A percentile compares a stretch with the other conserved stretches of the same genome.
phyloP scores from a whole-genome alignment of 2,329 filamentous ascomycete species.

The Teratosphaeria destructans region DNA sequence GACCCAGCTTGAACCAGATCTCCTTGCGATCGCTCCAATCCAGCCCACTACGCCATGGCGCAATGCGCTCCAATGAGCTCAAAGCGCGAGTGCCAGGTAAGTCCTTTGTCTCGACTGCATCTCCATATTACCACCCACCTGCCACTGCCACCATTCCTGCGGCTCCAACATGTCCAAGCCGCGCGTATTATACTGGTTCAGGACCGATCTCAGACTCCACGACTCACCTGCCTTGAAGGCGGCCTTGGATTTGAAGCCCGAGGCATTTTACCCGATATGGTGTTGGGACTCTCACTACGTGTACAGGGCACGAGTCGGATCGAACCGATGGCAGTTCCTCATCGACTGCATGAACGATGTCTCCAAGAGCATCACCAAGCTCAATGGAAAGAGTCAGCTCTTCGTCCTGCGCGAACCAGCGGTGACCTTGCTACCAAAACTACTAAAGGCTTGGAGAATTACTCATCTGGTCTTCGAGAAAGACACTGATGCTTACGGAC shows the following conservation, averaged over 20 bases:
- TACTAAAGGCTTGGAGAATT: constrained; percentile 63
- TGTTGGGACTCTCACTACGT: constrained; percentile 77
- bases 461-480: constrained; percentile 71
- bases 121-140: background rate
- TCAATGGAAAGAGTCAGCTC: constrained; percentile 62
- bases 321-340: constrained; percentile 67
- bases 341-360: constrained; percentile 65
- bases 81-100: background rate
- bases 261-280: constrained; percentile 65
- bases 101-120: background rate
- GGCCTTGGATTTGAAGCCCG: constrained; percentile 60
- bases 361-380: constrained; percentile 52
- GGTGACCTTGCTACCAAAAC: constrained; percentile 58
- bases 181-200: constrained; percentile 58
- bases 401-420: constrained; percentile 63
- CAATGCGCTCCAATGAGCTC: background rate
- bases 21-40: background rate
- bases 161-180: constrained; percentile 27
- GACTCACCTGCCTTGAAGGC: constrained; percentile 65
- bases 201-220: constrained; percentile 63
- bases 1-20: background rate
- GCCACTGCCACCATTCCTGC: background rate
- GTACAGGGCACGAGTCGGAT: constrained; percentile 57
- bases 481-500: constrained; percentile 64
- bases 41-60: background rate